Evolutionary conservation across 1,139 yeast species (phyloP).

Genomic region (Sugiyamaella sp.): DNA sequence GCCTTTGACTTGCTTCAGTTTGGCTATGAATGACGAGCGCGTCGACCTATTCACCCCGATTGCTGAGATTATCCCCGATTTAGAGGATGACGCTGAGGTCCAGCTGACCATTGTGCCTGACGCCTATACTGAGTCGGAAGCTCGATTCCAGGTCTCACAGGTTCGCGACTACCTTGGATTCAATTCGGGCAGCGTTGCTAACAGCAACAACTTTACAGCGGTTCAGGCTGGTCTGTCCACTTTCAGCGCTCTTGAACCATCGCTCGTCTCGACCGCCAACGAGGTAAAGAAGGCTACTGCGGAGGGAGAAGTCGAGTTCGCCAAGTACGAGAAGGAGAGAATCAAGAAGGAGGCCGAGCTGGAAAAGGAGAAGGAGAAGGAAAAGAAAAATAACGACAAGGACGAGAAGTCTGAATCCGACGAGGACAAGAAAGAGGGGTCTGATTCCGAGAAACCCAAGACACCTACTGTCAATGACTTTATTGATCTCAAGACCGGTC

Average conservation of each 20-base stretch:
- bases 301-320: conserved; percentile 29
- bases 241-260: conserved; percentile 34
- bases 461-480: conserved; percentile 14
- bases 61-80: conserved; percentile 29
- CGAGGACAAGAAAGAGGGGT: conserved; percentile 6
- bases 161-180: conserved; percentile 54
- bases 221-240: conserved; percentile 48
- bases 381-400: conserved; percentile 23
- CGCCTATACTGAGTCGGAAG: conserved; percentile 51
- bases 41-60: conserved; percentile 41
- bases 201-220: conserved; percentile 25
- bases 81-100: conserved; percentile 39
- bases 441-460: conserved; percentile 7
- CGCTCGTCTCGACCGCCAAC: conserved; percentile 30
- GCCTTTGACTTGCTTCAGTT: conserved; percentile 59
- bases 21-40: conserved; percentile 46
- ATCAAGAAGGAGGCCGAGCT: conserved; percentile 13
- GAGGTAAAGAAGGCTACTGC: conserved; percentile 27
- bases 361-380: conserved; percentile 23
- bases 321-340: conserved; percentile 24
- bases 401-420: conserved; percentile 18
- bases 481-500: conserved; percentile 3
- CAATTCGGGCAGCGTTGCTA: conserved; percentile 32
- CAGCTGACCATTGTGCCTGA: conserved; percentile 43
- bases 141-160: conserved; percentile 51